Conservation (phyloP, 371 early-diverging fungal genomes). For the Rhizopus microsporus region DNA sequence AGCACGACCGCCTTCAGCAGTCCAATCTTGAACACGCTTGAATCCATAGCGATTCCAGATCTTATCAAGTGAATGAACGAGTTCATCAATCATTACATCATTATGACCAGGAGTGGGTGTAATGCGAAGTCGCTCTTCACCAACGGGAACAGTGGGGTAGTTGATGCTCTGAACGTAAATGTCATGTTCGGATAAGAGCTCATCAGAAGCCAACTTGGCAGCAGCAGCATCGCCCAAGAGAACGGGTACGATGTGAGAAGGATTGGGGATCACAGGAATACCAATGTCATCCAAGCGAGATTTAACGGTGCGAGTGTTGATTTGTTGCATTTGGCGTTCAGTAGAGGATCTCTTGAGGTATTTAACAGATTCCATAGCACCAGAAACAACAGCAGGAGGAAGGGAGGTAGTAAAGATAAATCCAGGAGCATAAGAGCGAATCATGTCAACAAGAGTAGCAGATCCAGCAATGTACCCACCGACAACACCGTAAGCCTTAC, state of each 20-base stretch:
- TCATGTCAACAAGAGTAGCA: slow-evolving; percentile 89
- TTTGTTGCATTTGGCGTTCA: slow-evolving; percentile 91
- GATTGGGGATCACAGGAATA: slow-evolving; percentile 97
- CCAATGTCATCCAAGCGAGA: slow-evolving; percentile 74
- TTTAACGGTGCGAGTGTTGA: slow-evolving; percentile 88
- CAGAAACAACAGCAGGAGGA: slow-evolving; percentile 92
- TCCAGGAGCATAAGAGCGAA: slow-evolving; percentile 98
- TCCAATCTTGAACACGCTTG: slow-evolving; percentile 86
- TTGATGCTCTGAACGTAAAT: slow-evolving; percentile 99
- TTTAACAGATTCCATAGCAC: slow-evolving; percentile 89
- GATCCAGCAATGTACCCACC: slow-evolving; percentile 97
- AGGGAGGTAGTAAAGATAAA: slow-evolving; percentile 99
- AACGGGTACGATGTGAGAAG: slow-evolving; percentile 98
- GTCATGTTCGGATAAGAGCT: slow-evolving; percentile 80
- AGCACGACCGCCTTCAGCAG: slow-evolving; percentile 80
- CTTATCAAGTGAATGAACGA: slow-evolving; percentile 81
- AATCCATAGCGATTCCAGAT: slow-evolving; percentile 89
- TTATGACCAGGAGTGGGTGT: slow-evolving; percentile 97
- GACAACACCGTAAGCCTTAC: slow-evolving; percentile 97
- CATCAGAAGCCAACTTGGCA: slow-evolving; percentile 91
- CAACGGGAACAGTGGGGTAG: slow-evolving; percentile 94
- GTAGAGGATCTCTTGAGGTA: slow-evolving; percentile 80
- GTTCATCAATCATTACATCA: slow-evolving; percentile 74
- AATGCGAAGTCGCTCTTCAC: slow-evolving; percentile 96
- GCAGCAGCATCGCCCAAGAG: slow-evolving; percentile 95